Base-by-base conservation (phyloP, 352 stramenopile genomes). In the Phytopythium helicoides region DNA sequence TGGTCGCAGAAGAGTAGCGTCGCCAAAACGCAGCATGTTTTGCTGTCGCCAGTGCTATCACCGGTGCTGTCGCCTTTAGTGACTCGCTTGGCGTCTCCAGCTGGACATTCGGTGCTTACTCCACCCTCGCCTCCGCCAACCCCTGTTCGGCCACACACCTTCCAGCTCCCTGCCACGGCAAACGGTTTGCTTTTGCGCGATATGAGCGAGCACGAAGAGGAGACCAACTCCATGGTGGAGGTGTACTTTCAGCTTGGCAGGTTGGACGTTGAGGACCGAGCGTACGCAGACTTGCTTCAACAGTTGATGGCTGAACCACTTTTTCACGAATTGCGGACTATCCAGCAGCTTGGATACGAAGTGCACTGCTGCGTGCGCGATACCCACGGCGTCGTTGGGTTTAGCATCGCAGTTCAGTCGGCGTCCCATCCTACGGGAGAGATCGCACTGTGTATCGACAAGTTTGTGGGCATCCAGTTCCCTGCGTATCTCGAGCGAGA, bases 181-280 rank as follows among this genome's bases (percentile, higher is more conserved):
- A 87, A 86, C 41, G 78, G 78, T 0, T 41, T 91, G 10, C 52
- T 90, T 19, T 52, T 92, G 6, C 77, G 72, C 16, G 76, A 76
- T 25, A 54, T 73, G 34, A 92, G 79, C 50, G 76, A 89, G 38
- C 72, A 88, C 28, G 57, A 79, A 0, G 62, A 73, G 18, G 84
- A 96, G 38, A 80, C 64, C 16, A 96, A 96, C 55, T 89, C 76
- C 45, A 68, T 86, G 11, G 78, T 94, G 10, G 83, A 92, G 33
- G 66, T 90, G 26, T 94, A 95, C 52, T 94, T 89, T 65, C 87
- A 96, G 58, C 69, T 95, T 11, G 83, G 83, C 22, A 66, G 74
- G 31, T 61, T 78, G 35, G 54, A 48, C 18, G 66, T 72, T 21
- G 52, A 68, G 47, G 65, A 85, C 45, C 66, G 70, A 56, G 78